A percentile compares a stretch with the other conserved stretches of the same genome.
Conservation (phyloP, 1,284 basidiomycete genomes). For the Irpex sp. region DNA sequence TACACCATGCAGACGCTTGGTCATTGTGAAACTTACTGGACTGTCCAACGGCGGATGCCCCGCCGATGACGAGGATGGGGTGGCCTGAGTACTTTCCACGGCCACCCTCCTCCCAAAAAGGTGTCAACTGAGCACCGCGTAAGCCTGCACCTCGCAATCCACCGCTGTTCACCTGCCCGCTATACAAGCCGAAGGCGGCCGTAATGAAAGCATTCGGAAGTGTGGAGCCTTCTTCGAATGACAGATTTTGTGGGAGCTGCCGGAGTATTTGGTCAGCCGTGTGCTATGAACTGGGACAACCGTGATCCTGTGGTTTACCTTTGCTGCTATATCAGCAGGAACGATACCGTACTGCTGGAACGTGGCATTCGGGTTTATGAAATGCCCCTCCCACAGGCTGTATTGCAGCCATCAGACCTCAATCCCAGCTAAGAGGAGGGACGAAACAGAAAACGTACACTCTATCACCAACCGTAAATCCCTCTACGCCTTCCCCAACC, state of each 20-base stretch:
- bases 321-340: slow-evolving; percentile 37
- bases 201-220: slow-evolving; percentile 37
- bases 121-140: slow-evolving; percentile 27
- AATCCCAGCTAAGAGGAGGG: background rate
- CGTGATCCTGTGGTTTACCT: slow-evolving; percentile 26
- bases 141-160: background rate
- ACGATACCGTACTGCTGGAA: slow-evolving; percentile 50
- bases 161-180: slow-evolving; percentile 23
- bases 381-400: slow-evolving; percentile 37
- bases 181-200: slow-evolving; percentile 37
- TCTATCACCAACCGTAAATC: slow-evolving; percentile 50
- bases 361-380: slow-evolving; percentile 33
- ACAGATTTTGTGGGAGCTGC: slow-evolving; percentile 25
- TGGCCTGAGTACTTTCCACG: slow-evolving; percentile 33
- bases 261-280: background rate
- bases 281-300: background rate
- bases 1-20: background rate
- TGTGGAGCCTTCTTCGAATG: slow-evolving; percentile 32
- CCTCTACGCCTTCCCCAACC: slow-evolving; percentile 46
- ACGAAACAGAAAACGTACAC: slow-evolving; percentile 34
- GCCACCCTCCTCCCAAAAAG: slow-evolving; percentile 27
- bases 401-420: slow-evolving; percentile 17
- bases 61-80: slow-evolving; percentile 41
- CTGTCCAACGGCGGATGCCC: slow-evolving; percentile 29
- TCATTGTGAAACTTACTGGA: background rate